Conservation (phyloP, 352 stramenopile species). For the Globisporangium okanoganense region DNA sequence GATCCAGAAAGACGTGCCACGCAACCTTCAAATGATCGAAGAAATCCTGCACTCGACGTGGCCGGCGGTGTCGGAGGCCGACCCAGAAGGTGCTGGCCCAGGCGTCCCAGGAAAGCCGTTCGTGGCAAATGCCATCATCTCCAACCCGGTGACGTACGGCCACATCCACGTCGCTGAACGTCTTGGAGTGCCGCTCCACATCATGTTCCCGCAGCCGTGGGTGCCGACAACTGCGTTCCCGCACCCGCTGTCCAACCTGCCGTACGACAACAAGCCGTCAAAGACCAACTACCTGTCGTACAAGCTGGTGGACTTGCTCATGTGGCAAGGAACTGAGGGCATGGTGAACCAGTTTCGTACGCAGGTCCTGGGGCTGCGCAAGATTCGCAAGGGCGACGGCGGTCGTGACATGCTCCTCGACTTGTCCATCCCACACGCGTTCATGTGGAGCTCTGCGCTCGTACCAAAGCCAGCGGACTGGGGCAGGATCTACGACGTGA, state of each 20-base stretch:
- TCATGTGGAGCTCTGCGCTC: slow-evolving; percentile 59
- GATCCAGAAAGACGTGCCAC: slow-evolving; percentile 62
- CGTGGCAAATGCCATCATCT: slow-evolving; percentile 90
- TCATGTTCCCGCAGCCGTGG: slow-evolving; percentile 94
- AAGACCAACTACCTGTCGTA: slow-evolving; percentile 52
- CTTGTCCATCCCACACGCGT: slow-evolving; percentile 52
- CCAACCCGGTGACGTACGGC: slow-evolving; percentile 91
- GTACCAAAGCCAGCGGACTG: slow-evolving; percentile 64
- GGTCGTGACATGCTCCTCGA: slow-evolving; percentile 33
- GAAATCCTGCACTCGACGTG: slow-evolving; percentile 88
- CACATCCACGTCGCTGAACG: slow-evolving; percentile 92
- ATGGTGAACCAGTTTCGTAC: slow-evolving; percentile 56
- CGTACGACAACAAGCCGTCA: slow-evolving; percentile 58
- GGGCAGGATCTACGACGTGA: slow-evolving; percentile 19
- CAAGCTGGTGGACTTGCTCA: slow-evolving; percentile 43
- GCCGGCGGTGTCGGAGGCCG: slow-evolving; percentile 76
- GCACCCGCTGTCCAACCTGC: slow-evolving; percentile 85
- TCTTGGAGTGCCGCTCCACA: slow-evolving; percentile 90
- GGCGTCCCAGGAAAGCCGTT: slow-evolving; percentile 56
- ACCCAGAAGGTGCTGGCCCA: slow-evolving; percentile 71
- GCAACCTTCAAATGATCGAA: slow-evolving; percentile 89
- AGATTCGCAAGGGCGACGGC: slow-evolving; percentile 28
- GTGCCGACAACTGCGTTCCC: slow-evolving; percentile 84
- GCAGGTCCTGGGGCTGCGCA: slow-evolving; percentile 34
- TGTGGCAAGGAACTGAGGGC: slow-evolving; percentile 43